Base-by-base conservation (phyloP, 495 filamentous ascomycete species). In the Tetracladium setigerum region DNA sequence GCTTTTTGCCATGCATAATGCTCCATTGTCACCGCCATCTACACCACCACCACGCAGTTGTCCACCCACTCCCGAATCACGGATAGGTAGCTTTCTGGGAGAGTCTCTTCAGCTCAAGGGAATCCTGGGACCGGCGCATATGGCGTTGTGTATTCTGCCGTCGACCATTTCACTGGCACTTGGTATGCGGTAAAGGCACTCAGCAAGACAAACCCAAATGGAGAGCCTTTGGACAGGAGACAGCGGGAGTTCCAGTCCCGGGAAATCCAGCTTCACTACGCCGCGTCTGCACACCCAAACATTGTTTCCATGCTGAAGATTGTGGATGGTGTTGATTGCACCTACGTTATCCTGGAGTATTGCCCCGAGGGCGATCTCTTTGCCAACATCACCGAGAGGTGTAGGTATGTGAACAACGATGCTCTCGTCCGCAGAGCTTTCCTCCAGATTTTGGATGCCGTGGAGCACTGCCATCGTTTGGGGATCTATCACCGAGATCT, bases 361-460 rank as follows among this genome's bases (percentile, higher is more conserved):
- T 97, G 92, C 67, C 87, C 91, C 8, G 92, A 99, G 65, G 92
- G 92, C 53, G 92, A 99, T 67, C 70, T 99, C 44, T 99, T 99
- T 67, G 83, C 83, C 57, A 95, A 87, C 63, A 99, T 99, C 66
- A 97, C 94, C 44, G 92, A 99, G 63, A 79, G 85, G 58, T 84
- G 88, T 53, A 83, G 86, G 58, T 99, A 91, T 68, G 82, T 95
- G 49, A 87, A 88, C 63, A 91, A 95, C 71, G 94, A 99, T 68
- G 68, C 75, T 55, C 75, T 94, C 69, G 89, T 83, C 77, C 90
- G 82, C 67, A 74, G 72, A 44, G 85, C 87, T 39, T 97, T 96
- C 65, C 82, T 99, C 46, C 92, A 99, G 66, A 87, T 97, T 62
- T 68, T 99, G 78, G 89, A 96, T 77, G 94, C 92, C 67, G 94